Percentiles rank a stretch among this genome's conserved stretches.
These are phyloP conservation scores for Wallemia mellicola DNA, from an alignment of 1,284 basidiomycete species.

Conservation along the genomic window DNA sequence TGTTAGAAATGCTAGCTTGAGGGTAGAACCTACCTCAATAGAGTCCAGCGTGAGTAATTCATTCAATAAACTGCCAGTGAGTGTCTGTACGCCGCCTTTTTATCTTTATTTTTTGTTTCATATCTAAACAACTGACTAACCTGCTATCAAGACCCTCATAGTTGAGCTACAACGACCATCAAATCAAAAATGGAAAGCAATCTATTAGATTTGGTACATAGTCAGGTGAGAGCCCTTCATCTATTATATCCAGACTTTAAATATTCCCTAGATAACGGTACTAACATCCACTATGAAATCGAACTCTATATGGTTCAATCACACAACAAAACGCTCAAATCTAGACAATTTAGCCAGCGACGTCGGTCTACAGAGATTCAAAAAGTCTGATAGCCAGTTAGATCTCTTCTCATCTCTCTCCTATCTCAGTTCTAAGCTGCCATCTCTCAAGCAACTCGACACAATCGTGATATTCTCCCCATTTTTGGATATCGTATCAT, in stretches of 20 bases:
- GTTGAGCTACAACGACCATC: background rate
- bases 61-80: background rate
- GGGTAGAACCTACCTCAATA: background rate
- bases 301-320: background rate
- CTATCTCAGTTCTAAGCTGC: background rate
- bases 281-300: background rate
- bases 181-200: background rate
- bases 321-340: background rate
- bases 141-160: background rate
- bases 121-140: too few relatives aligned
- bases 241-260: too few relatives aligned
- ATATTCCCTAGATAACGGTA: background rate
- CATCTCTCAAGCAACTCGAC: background rate
- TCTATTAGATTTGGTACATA: background rate
- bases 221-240: too few relatives aligned
- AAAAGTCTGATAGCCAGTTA: background rate
- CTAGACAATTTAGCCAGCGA: background rate
- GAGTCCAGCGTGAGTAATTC: background rate
- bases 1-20: background rate
- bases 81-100: background rate
- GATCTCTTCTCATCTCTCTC: background rate
- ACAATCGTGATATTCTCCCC: background rate
- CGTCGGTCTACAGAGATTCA: background rate
- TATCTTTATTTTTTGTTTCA: background rate
- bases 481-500: conserved; percentile 13